phyloP scores from a whole-genome alignment of 306 rosid genomes.

The Cucurbita pepo region DNA sequence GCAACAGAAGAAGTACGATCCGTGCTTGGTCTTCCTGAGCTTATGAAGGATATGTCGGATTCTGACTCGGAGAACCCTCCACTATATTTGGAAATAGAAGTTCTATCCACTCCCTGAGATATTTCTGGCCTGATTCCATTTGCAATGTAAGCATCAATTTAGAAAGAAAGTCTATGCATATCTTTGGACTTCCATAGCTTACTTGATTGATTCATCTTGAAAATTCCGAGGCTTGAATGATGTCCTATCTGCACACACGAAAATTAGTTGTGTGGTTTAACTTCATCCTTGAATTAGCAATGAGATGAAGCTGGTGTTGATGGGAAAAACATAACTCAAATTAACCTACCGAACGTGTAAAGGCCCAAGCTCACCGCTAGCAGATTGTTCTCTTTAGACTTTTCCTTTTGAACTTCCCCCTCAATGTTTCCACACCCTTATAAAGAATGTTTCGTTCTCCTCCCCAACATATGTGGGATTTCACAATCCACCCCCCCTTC shows the following conservation, averaged over 20 bases:
- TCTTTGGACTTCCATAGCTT: not conserved
- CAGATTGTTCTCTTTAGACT: too few relatives aligned
- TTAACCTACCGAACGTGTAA: not conserved
- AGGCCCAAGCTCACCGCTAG: too few relatives aligned
- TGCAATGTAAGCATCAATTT: slow-evolving; percentile 4
- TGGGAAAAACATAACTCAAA: not conserved
- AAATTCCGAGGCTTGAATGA: slow-evolving; percentile 44
- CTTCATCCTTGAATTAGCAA: not conserved
- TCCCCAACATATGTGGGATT: too few relatives aligned
- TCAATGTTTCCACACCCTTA: too few relatives aligned
- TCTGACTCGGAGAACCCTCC: slow-evolving; percentile 47
- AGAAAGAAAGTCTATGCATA: not conserved
- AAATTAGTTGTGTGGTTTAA: not conserved
- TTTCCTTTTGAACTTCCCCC: too few relatives aligned
- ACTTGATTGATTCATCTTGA: slow-evolving; percentile 42
- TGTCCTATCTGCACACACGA: slow-evolving; percentile 18
- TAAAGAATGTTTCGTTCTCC: too few relatives aligned
- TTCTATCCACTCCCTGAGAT: slow-evolving; percentile 16
- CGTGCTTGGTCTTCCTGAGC: slow-evolving; percentile 70
- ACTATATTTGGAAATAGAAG: slow-evolving; percentile 19
- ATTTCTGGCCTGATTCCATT: slow-evolving; percentile 23
- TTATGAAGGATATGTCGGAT: slow-evolving; percentile 66
- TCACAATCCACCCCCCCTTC: too few relatives aligned
- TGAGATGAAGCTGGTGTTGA: not conserved
- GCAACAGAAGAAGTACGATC: slow-evolving; percentile 39